phyloP scores from a whole-genome alignment of 2,329 filamentous ascomycete species.

The Hymenoscyphus scutula region DNA sequence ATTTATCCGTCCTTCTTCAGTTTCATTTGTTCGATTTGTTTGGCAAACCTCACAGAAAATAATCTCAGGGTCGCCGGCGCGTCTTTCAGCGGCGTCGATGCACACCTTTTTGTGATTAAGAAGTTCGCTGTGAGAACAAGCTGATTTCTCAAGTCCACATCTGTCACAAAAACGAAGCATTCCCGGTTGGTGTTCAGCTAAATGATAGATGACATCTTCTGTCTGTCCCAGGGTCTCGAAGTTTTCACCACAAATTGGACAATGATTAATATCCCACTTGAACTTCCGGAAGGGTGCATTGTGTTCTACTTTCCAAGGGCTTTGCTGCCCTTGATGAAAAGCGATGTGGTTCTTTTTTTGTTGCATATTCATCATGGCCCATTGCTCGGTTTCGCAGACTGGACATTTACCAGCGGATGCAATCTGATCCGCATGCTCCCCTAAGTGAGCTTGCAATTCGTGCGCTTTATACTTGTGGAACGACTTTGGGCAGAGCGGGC shows the following conservation, averaged over 20 bases:
- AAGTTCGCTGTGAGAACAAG: neutral
- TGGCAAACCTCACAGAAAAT: constrained; percentile 13
- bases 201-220: constrained; percentile 23
- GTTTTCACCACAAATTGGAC: constrained; percentile 28
- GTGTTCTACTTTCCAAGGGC: too few species aligned
- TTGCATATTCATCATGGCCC: constrained; percentile 23
- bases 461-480: constrained; percentile 21
- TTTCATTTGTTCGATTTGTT: constrained; percentile 8
- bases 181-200: constrained; percentile 26
- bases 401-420: constrained; percentile 26
- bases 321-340: constrained; percentile 14
- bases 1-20: constrained; percentile 4
- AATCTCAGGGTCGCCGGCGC: neutral
- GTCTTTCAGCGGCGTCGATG: neutral
- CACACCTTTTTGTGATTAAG: constrained; percentile 10
- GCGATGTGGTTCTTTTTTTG: constrained; percentile 27
- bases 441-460: constrained; percentile 21
- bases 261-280: constrained; percentile 25
- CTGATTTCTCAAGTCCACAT: constrained; percentile 9
- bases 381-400: constrained; percentile 26
- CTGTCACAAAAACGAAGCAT: constrained; percentile 27
- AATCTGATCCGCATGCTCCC: constrained; percentile 23
- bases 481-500: constrained; percentile 23
- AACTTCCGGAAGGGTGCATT: constrained; percentile 3
- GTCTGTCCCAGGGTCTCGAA: constrained; percentile 15